Conservation (phyloP, 169 alveolate species). For the Pseudocohnilembus persalinus region DNA sequence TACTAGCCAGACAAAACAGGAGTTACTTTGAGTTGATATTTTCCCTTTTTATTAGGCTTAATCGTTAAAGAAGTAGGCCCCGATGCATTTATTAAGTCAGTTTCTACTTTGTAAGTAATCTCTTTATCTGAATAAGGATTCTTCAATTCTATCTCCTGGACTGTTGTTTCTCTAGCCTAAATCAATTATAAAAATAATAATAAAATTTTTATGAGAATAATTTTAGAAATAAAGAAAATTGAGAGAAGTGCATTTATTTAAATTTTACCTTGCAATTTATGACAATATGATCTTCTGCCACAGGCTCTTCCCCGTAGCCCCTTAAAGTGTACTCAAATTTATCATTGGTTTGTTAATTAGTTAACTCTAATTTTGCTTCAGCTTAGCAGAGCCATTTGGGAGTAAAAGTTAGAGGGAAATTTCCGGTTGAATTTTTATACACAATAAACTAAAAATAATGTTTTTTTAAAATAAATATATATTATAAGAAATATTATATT, state of each 20-base stretch:
- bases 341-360: constrained; percentile 85
- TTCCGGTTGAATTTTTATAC: constrained; percentile 74
- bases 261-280: constrained; percentile 68
- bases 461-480: constrained; percentile 57
- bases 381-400: constrained; percentile 85
- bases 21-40: constrained; percentile 63
- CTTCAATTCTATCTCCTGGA: constrained; percentile 67
- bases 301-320: constrained; percentile 93
- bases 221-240: too few relatives aligned
- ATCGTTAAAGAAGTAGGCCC: constrained; percentile 43
- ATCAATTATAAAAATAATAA: too few relatives aligned
- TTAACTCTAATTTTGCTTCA: constrained; percentile 75
- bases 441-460: constrained; percentile 62
- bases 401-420: constrained; percentile 79
- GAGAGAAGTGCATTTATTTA: too few relatives aligned
- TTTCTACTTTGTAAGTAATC: constrained; percentile 82
- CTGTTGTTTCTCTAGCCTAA: constrained; percentile 82
- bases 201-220: background rate
- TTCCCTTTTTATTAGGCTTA: constrained; percentile 34
- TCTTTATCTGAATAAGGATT: constrained; percentile 65
- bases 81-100: constrained; percentile 60
- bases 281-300: constrained; percentile 92
- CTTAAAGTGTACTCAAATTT: constrained; percentile 85
- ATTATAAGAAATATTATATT: constrained; percentile 11
- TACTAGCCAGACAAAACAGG: constrained; percentile 40